Percentiles rank a stretch among this genome's conserved stretches.
Evolutionary conservation across 2,329 filamentous ascomycete genomes (phyloP).

Genomic region (Monosporascus ibericus): DNA sequence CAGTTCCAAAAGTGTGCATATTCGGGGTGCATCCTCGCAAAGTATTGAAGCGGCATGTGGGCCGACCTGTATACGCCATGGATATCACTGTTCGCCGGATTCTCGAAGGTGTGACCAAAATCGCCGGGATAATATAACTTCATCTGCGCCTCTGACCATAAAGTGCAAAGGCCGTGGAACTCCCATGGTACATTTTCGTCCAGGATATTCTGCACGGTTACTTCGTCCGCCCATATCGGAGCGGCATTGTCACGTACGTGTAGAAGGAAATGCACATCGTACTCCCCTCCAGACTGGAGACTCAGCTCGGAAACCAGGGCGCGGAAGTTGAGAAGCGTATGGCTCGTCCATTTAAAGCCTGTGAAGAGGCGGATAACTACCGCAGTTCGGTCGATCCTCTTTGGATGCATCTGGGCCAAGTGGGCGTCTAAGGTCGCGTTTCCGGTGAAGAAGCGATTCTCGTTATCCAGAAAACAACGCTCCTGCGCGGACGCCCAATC

Average conservation of each 20-base stretch:
- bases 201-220: conserved; percentile 65
- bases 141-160: conserved; percentile 87
- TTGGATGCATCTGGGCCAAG: conserved; percentile 14
- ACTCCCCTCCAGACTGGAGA: conserved; percentile 73
- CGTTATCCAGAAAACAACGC: conserved; percentile 53
- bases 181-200: conserved; percentile 61
- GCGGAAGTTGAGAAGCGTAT: conserved; percentile 74
- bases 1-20: conserved; percentile 66
- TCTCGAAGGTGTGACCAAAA: conserved; percentile 62
- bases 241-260: conserved; percentile 76
- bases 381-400: conserved; percentile 57
- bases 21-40: conserved; percentile 56
- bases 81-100: conserved; percentile 50
- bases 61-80: conserved; percentile 65
- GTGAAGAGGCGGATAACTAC: conserved; percentile 76
- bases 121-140: conserved; percentile 65
- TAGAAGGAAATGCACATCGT: conserved; percentile 74
- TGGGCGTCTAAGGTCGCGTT: conserved; percentile 28
- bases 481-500: conserved; percentile 52
- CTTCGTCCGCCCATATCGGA: conserved; percentile 76
- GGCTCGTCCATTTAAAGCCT: conserved; percentile 70
- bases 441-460: conserved; percentile 51
- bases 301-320: conserved; percentile 75
- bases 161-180: conserved; percentile 72
- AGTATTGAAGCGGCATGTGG: conserved; percentile 59